These are phyloP conservation scores for Nakazawaea ernobii DNA, from an alignment of 805 yeast species.

Conservation along the genomic window DNA sequence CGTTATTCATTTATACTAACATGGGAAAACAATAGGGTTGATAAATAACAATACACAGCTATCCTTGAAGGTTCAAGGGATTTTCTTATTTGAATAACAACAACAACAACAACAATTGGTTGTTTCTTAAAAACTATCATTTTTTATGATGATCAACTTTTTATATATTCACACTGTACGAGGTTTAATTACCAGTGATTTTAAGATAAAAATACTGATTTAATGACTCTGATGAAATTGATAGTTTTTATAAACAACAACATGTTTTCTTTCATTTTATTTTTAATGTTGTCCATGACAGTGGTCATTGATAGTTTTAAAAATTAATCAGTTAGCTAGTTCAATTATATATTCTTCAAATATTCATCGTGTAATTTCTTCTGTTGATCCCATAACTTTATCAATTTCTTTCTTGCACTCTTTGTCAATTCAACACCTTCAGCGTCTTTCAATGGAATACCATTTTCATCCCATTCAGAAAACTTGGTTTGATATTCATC, in stretches of 20 bases:
- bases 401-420: slow-evolving; percentile 77
- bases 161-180: slow-evolving; percentile 53
- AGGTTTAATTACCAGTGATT: slow-evolving; percentile 31
- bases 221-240: slow-evolving; percentile 40
- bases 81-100: background rate
- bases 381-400: slow-evolving; percentile 74
- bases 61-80: slow-evolving; percentile 7
- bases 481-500: slow-evolving; percentile 34
- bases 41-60: no score
- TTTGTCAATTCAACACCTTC: slow-evolving; percentile 83
- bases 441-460: slow-evolving; percentile 71
- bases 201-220: slow-evolving; percentile 42
- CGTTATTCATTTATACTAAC: no score
- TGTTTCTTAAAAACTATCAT: background rate
- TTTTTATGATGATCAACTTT: slow-evolving; percentile 29
- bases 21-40: no score
- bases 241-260: background rate
- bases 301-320: no score
- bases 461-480: slow-evolving; percentile 77
- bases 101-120: no score
- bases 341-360: no score
- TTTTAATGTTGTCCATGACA: no score
- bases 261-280: no score
- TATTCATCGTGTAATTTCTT: slow-evolving; percentile 76
- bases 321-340: no score